These are phyloP conservation scores for Coniella lustricola DNA, from an alignment of 2,329 filamentous ascomycete species.

Conservation along the genomic window DNA sequence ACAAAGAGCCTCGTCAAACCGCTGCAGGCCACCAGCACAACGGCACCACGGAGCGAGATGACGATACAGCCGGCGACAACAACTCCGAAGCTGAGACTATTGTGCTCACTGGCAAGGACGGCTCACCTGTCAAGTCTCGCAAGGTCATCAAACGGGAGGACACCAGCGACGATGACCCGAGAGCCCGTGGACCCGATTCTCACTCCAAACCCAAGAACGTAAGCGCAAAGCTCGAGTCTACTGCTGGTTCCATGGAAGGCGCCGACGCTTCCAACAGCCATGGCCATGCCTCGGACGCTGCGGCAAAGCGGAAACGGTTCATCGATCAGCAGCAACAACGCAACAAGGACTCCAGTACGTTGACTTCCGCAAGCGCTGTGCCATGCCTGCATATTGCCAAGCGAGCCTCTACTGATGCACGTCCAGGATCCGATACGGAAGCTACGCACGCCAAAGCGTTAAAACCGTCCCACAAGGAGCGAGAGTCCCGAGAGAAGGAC, in stretches of 20 bases:
- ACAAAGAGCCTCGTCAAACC: conserved; percentile 13
- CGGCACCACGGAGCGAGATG: conserved; percentile 31
- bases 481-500: conserved; percentile 8
- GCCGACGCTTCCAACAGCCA: conserved; percentile 13
- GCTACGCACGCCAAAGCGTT: conserved; percentile 36
- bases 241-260: conserved; percentile 25
- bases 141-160: conserved; percentile 61
- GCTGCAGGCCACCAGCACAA: conserved; percentile 21
- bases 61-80: conserved; percentile 42
- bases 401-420: conserved; percentile 31
- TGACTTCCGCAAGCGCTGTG: conserved; percentile 53
- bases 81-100: conserved; percentile 69
- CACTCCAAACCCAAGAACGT: conserved; percentile 28
- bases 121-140: conserved; percentile 55
- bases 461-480: conserved; percentile 38
- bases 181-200: conserved; percentile 24
- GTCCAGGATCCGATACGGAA: conserved; percentile 52
- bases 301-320: conserved; percentile 48
- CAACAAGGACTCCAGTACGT: conserved; percentile 47
- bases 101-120: conserved; percentile 59
- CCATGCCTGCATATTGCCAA: conserved; percentile 39
- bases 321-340: conserved; percentile 33
- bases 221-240: conserved; percentile 28
- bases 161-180: conserved; percentile 45
- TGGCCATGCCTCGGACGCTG: conserved; percentile 27